phyloP scores from a whole-genome alignment of 2,329 filamentous ascomycete species.

The Microcyclospora tardicrescens region DNA sequence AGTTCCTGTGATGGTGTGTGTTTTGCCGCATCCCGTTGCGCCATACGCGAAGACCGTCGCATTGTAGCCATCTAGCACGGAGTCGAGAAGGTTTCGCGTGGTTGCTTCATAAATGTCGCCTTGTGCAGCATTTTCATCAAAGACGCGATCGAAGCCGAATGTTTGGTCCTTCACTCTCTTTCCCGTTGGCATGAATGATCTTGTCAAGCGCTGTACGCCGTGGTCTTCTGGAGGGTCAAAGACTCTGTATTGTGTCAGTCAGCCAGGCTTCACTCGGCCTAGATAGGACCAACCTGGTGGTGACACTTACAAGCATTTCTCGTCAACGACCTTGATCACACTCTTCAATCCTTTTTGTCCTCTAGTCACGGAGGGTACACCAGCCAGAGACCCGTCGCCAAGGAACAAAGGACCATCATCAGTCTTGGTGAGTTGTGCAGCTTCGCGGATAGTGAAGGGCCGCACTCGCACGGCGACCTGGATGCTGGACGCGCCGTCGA shows the following conservation, averaged over 20 bases:
- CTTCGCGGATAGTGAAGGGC: constrained; percentile 74
- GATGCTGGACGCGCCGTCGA: constrained; percentile 37
- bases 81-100: constrained; percentile 79
- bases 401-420: constrained; percentile 87
- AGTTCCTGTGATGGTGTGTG: constrained; percentile 86
- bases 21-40: constrained; percentile 95
- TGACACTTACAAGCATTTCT: constrained; percentile 74
- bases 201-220: constrained; percentile 74
- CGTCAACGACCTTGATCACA: constrained; percentile 92
- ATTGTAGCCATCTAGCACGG: constrained; percentile 93
- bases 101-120: constrained; percentile 92
- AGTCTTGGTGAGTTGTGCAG: constrained; percentile 67
- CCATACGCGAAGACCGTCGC: constrained; percentile 98
- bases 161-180: constrained; percentile 96
- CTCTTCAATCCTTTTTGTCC: constrained; percentile 75
- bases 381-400: constrained; percentile 93
- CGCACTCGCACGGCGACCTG: constrained; percentile 47
- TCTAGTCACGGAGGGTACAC: constrained; percentile 62
- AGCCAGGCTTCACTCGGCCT: not conserved
- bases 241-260: constrained; percentile 45
- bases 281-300: not conserved
- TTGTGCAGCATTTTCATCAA: constrained; percentile 88
- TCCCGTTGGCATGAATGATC: constrained; percentile 59
- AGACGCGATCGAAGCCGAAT: constrained; percentile 91
- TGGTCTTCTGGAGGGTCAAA: constrained; percentile 96